Evolutionary conservation across 75 land plant species (phyloP).

Genomic region (Gnetum montanum): DNA sequence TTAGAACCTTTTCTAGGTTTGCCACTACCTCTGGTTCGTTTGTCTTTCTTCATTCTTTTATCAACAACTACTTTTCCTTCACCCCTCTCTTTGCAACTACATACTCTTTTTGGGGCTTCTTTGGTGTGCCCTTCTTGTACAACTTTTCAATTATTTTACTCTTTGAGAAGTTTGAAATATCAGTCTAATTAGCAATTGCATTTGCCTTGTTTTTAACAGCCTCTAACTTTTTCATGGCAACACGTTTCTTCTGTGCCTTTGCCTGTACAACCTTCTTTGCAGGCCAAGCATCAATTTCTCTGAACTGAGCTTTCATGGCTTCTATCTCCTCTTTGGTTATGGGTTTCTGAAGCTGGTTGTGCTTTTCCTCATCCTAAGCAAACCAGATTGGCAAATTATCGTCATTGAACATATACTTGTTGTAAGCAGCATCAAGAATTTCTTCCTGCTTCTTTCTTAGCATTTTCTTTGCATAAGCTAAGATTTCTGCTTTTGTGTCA

Average conservation of each 20-base stretch:
- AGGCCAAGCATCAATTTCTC: conserved; percentile 92
- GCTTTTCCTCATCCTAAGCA: conserved; percentile 68
- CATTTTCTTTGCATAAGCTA: conserved; percentile 96
- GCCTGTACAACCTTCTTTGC: conserved; percentile 97
- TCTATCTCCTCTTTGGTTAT: conserved; percentile 82
- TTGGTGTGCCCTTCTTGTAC: conserved; percentile 67
- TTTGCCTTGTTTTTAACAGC: conserved; percentile 76
- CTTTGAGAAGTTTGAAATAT: conserved; percentile 73
- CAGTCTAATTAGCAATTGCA: conserved; percentile 71
- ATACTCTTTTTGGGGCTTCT: conserved; percentile 63
- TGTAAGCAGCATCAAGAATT: conserved; percentile 81
- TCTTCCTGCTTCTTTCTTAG: conserved; percentile 80
- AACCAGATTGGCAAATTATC: conserved; percentile 80
- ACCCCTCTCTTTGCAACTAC: conserved; percentile 95
- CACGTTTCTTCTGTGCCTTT: conserved; percentile 80
- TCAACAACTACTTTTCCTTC: conserved; percentile 83
- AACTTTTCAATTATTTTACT: conserved; percentile 72
- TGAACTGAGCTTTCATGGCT: conserved; percentile 91
- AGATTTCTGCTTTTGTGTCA: conserved; percentile 71
- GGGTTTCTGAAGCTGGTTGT: conserved; percentile 61
- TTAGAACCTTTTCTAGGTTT: conserved; percentile 52
- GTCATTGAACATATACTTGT: conserved; percentile 85
- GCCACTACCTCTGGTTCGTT: conserved; percentile 44
- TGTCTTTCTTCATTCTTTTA: conserved; percentile 89
- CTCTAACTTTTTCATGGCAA: conserved; percentile 64